A percentile compares a stretch with the other conserved stretches of the same genome.
Conservation (phyloP, 176 grass and related monocot species). For the Saccharum spontaneum region DNA sequence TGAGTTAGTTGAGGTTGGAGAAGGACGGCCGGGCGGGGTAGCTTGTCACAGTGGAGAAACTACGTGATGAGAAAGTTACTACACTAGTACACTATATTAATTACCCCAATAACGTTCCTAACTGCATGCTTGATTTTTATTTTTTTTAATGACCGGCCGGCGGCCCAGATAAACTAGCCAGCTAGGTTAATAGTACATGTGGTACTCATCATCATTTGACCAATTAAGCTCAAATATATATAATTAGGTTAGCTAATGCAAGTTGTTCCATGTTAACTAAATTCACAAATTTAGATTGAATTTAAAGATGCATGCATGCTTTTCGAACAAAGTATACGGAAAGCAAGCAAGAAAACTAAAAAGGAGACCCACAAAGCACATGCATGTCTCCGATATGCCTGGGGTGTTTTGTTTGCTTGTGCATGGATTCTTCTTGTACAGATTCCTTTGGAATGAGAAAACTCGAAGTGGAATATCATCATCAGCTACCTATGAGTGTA, state of each 20-base stretch:
- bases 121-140: too few species aligned
- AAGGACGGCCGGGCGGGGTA: conserved; percentile 11
- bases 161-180: neutral
- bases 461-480: conserved; percentile 4
- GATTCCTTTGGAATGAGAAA: conserved; percentile 26
- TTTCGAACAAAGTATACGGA: neutral
- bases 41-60: conserved; percentile 45
- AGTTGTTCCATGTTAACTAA: neutral
- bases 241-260: neutral
- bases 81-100: neutral
- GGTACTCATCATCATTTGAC: neutral
- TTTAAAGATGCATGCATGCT: neutral
- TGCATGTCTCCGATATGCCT: conserved; percentile 17
- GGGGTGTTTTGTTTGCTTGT: conserved; percentile 27
- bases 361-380: neutral
- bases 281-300: neutral
- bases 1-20: conserved; percentile 55
- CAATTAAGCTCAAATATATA: neutral
- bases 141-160: too few species aligned
- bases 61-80: neutral
- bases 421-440: conserved; percentile 10
- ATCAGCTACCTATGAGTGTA: conserved; percentile 32
- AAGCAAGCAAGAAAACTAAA: neutral
- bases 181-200: neutral
- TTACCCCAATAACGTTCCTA: too few species aligned